Evolutionary conservation across 768 basidiomycete species (phyloP).

Genomic region (Phallus indusiatus): DNA sequence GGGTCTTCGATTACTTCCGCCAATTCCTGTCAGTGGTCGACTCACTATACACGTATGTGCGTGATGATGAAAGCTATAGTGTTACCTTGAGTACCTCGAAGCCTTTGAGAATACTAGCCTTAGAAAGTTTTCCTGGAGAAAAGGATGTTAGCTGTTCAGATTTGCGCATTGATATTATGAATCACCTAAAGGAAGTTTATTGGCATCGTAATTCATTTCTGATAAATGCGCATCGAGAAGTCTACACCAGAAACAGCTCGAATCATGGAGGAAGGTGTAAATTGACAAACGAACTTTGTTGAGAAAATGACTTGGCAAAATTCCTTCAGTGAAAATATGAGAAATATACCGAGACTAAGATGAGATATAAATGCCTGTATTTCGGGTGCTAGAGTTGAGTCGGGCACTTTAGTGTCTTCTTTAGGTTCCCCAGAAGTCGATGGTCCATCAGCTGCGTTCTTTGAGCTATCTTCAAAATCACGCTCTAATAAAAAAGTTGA

Average conservation of each 20-base stretch:
- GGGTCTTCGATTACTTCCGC: constrained; percentile 44
- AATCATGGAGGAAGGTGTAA: constrained; percentile 2
- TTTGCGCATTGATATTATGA: not conserved
- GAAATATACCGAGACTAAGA: not conserved
- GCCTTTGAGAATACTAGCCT: constrained; percentile 48
- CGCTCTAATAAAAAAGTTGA: constrained; percentile 29
- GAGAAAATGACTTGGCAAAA: constrained; percentile 46
- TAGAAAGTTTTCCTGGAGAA: constrained; percentile 44
- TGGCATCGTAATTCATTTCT: constrained; percentile 59
- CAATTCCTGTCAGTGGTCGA: constrained; percentile 26
- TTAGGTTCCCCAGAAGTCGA: constrained; percentile 11
- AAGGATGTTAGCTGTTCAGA: not conserved
- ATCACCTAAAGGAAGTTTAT: constrained; percentile 50
- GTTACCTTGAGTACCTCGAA: constrained; percentile 47
- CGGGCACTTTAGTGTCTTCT: constrained; percentile 29
- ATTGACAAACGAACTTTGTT: constrained; percentile 25
- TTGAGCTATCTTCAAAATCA: constrained; percentile 37
- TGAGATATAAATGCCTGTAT: constrained; percentile 29
- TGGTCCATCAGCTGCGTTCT: constrained; percentile 15
- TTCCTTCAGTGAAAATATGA: constrained; percentile 21
- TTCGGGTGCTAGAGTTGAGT: constrained; percentile 33
- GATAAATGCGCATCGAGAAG: constrained; percentile 45
- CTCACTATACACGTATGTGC: not conserved
- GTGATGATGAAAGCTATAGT: not conserved
- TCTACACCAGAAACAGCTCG: constrained; percentile 18